Evolutionary conservation across 2,329 filamentous ascomycete species (phyloP), one percentile per base, ranked within the genome.

Genomic region (Tolypocladium paradoxum): DNA sequence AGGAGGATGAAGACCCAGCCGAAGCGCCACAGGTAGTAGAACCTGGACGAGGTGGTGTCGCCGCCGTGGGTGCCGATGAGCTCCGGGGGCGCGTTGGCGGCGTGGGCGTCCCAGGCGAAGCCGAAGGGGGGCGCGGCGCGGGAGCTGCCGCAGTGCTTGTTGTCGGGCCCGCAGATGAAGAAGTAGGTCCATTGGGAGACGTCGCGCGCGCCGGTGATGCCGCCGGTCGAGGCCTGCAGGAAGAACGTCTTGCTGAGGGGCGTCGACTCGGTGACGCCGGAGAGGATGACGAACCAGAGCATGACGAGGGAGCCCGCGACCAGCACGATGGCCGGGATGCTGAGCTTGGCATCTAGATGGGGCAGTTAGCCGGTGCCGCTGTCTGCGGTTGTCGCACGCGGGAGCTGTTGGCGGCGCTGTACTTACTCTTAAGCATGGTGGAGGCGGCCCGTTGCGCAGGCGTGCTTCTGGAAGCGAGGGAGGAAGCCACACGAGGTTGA

Each of bases 1-100:
- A 97, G 85, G 53, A 97, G 75, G 73, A 88, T 88, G 70, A 96
- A 93, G 37, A 91, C 89, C 81, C 92, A 97, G 69, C 89, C 87
- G 74, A 96, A 96, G 40, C 92, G 83, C 73, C 90, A 95, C 65
- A 93, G 78, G 71, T 90, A 89, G 73, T 79, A 97, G 76, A 84
- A 95, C 58, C 73, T 71, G 24, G 57, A 67, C 57, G 76, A 78
- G 6, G 82, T 85, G 4, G 80, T 84, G 54, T 70, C 58, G 55
- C 72, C 71, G 55, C 73, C 81, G 60, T 83, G 76, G 11, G 58
- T 54, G 40, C 85, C 78, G 37, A 71, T 62, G n/a, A 83, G 68
- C 6, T 63, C 66, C 0, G 56, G 49, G 18, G 79, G 79, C 0
- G 70, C 75, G 40, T 70, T 69, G 2, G 59, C 43, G 24, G 79